phyloP scores from a whole-genome alignment of 352 stramenopile genomes.

The Stramenopiles sp. region DNA sequence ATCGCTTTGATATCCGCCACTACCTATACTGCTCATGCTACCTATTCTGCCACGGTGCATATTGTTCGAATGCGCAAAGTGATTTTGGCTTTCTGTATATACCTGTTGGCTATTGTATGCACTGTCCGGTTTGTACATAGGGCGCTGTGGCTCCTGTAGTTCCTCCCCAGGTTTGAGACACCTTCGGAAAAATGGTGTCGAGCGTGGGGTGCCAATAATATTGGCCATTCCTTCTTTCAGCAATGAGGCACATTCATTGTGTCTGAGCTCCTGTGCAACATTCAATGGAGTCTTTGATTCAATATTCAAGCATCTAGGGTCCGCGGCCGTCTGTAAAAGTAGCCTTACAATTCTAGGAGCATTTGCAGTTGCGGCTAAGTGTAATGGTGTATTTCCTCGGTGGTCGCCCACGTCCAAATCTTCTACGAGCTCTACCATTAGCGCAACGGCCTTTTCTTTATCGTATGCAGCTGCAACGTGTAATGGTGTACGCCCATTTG shows the following conservation, averaged over 20 bases:
- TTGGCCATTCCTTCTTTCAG: not conserved
- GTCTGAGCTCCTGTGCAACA: not conserved
- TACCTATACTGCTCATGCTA: not conserved
- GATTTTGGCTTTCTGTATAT: no score
- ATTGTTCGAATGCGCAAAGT: no score
- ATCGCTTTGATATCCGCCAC: not conserved
- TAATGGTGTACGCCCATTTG: slow-evolving; percentile 16
- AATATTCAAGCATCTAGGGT: slow-evolving; percentile 12
- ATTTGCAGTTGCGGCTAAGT: slow-evolving; percentile 24
- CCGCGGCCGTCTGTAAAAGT: slow-evolving; percentile 28
- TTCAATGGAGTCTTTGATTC: not conserved
- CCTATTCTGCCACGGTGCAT: not conserved
- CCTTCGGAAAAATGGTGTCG: not conserved
- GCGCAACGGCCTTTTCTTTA: slow-evolving; percentile 17
- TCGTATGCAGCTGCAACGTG: slow-evolving; percentile 17
- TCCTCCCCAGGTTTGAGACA: not conserved
- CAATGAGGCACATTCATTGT: not conserved
- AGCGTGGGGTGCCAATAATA: not conserved
- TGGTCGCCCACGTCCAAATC: slow-evolving; percentile 27
- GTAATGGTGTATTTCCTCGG: slow-evolving; percentile 24
- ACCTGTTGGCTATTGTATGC: no score
- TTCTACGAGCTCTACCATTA: slow-evolving; percentile 27
- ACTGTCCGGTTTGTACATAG: not conserved
- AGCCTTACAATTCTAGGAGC: slow-evolving; percentile 22
- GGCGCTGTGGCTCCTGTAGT: not conserved